phyloP scores from a whole-genome alignment of 2,329 filamentous ascomycete genomes.

The Didymella sp. region DNA sequence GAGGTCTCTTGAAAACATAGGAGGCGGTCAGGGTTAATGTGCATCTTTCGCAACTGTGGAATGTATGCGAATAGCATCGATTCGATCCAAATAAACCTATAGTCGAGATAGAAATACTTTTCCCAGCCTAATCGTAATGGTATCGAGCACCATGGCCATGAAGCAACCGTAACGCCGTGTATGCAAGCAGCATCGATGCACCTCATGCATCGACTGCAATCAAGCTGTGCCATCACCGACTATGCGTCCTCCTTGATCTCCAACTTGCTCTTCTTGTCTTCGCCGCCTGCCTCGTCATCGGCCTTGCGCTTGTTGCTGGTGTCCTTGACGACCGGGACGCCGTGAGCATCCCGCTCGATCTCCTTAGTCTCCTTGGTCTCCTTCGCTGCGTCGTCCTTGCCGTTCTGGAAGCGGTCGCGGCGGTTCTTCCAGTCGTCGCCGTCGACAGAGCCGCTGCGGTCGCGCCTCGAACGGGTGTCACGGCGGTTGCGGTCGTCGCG shows the following conservation, averaged over 20 bases:
- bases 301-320: conserved; percentile 47
- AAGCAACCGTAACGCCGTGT: conserved; percentile 61
- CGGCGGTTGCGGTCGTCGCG: conserved; percentile 29
- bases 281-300: conserved; percentile 27
- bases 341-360: conserved; percentile 36
- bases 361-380: conserved; percentile 28
- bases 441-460: conserved; percentile 35
- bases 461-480: conserved; percentile 32
- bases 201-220: not conserved
- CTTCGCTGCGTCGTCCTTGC: conserved; percentile 35
- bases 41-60: too few relatives aligned
- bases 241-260: conserved; percentile 46
- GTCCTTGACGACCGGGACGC: conserved; percentile 39
- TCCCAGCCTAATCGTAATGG: conserved; percentile 2
- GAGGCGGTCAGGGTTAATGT: not conserved
- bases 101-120: conserved; percentile 4
- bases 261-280: conserved; percentile 45
- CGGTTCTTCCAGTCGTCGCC: conserved; percentile 39
- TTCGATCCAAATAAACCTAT: not conserved
- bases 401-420: conserved; percentile 47
- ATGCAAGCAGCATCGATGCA: conserved; percentile 5
- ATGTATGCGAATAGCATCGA: not conserved
- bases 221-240: not conserved
- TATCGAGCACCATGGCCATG: conserved; percentile 2
- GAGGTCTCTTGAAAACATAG: not conserved